Evolutionary conservation across 2,329 filamentous ascomycete species (phyloP), one percentile per base, ranked within the genome.

Genomic region (Diaporthe caulivora): DNA sequence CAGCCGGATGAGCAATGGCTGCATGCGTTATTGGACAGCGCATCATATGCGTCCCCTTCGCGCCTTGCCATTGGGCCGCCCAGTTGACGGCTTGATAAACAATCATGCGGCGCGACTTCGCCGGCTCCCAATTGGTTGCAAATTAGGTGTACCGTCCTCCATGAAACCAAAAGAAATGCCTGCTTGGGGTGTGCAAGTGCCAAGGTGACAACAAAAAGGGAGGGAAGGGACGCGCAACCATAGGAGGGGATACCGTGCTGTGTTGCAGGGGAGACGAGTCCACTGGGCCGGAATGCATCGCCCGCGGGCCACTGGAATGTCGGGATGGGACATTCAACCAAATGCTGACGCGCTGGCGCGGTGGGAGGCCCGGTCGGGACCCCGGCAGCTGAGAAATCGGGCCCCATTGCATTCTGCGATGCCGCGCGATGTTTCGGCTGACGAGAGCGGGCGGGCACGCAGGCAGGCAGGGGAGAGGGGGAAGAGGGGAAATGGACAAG

Each of bases 71-170:
- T 73, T 62, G 64, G 64, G 40, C 29, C 71, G 37, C 64, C 13
- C 44, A 53, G 54, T 44, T 71, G 55, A 60, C 29, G 49, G 64
- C 57, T 29, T 51, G 64, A 73, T 58, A 26, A 69, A 31, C 49
- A 73, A 58, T 54, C 54, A 70, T 58, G 64, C 62, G 71, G 71
- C 60, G 42, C 71, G 51, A 44, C n/a, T 51, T 47, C 11, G 53
- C 24, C 47, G 51, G 21, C 53, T 42, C 40, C 71, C 69, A 68
- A 60, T 72, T 60, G 71, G 62, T n/a, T 49, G 31, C 62, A 55
- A 2, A n/a, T n/a, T n/a, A n/a, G 24, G 54, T 31, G 5, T 9
- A 34, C 34, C 34, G 11, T 40, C 37, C 34, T 57, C n/a, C 34
- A 24, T 37, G 54, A 62, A 49, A 70, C 53, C 18, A 24, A 44